phyloP scores from a whole-genome alignment of 2,329 filamentous ascomycete species.

The Teratosphaeria pseudoeucalypti region DNA sequence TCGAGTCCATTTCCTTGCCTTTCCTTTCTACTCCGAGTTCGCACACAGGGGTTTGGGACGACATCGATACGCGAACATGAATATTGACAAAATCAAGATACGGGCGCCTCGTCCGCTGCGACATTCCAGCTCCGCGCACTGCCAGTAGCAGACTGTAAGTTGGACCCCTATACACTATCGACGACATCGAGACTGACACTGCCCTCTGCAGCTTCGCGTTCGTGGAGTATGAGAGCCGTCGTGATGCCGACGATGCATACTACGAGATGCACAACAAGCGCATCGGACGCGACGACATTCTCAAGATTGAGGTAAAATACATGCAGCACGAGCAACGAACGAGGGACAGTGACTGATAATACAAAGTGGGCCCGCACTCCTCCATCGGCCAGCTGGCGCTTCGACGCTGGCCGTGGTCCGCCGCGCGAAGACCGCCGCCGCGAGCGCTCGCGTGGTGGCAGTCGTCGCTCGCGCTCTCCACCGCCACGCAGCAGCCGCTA shows the following conservation, averaged over 20 bases:
- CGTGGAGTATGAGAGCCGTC: slow-evolving; percentile 96
- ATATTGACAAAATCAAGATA: slow-evolving; percentile 57
- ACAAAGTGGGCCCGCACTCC: slow-evolving; percentile 94
- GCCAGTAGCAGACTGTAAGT: slow-evolving; percentile 92
- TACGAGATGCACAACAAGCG: slow-evolving; percentile 99
- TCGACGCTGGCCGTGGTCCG: slow-evolving; percentile 71
- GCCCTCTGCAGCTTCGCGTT: slow-evolving; percentile 74
- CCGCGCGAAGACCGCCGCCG: slow-evolving; percentile 46
- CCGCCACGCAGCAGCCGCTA: slow-evolving; percentile 34
- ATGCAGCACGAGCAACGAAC: neutral
- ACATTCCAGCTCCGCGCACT: slow-evolving; percentile 91
- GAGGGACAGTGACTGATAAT: neutral
- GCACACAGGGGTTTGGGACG: neutral
- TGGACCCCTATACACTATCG: neutral
- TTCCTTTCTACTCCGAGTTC: neutral
- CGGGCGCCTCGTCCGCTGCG: slow-evolving; percentile 93
- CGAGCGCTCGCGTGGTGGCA: slow-evolving; percentile 60
- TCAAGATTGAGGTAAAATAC: slow-evolving; percentile 85
- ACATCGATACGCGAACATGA: slow-evolving; percentile 3
- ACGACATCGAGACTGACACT: neutral
- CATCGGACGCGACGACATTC: slow-evolving; percentile 82
- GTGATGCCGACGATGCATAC: slow-evolving; percentile 96
- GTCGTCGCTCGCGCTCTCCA: slow-evolving; percentile 45
- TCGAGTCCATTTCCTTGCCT: slow-evolving; percentile 3
- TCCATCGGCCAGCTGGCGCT: slow-evolving; percentile 95